phyloP scores from a whole-genome alignment of 331 rosid genomes.

The Dryas integrifolia region DNA sequence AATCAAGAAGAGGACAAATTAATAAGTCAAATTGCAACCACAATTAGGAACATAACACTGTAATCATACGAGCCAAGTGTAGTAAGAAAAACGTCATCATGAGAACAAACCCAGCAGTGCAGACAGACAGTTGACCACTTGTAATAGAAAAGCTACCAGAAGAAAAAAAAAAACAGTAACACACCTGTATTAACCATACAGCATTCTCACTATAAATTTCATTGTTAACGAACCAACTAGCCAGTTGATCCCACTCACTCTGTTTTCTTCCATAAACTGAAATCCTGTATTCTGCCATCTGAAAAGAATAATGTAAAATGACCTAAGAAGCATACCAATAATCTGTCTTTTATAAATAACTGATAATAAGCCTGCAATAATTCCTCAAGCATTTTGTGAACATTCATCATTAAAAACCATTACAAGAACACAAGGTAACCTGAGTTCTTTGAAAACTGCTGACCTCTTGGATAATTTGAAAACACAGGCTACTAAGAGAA shows the following conservation, averaged over 20 bases:
- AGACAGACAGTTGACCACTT: conserved; percentile 15
- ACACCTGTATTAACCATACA: conserved; percentile 86
- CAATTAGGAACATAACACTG: neutral
- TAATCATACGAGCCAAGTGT: neutral
- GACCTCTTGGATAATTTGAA: neutral
- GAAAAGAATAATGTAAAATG: conserved; percentile 17
- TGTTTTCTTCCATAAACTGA: conserved; percentile 85
- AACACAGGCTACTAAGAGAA: neutral
- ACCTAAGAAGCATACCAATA: neutral
- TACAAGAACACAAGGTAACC: neutral
- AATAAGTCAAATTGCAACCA: neutral
- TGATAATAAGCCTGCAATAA: neutral
- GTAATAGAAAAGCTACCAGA: conserved; percentile 1
- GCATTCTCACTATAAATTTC: conserved; percentile 67
- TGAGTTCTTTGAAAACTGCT: neutral
- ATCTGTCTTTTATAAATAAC: conserved; percentile 6
- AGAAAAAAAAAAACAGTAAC: conserved; percentile 10
- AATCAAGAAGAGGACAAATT: neutral
- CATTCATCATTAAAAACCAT: neutral
- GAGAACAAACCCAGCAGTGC: neutral
- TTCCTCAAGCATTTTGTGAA: neutral
- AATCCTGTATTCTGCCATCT: conserved; percentile 93
- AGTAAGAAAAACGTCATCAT: neutral
- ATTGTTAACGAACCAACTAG: conserved; percentile 89
- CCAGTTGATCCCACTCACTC: conserved; percentile 90